Conservation (phyloP, 2,329 filamentous ascomycete genomes). For the Pseudopyrenochaeta lycopersici region DNA sequence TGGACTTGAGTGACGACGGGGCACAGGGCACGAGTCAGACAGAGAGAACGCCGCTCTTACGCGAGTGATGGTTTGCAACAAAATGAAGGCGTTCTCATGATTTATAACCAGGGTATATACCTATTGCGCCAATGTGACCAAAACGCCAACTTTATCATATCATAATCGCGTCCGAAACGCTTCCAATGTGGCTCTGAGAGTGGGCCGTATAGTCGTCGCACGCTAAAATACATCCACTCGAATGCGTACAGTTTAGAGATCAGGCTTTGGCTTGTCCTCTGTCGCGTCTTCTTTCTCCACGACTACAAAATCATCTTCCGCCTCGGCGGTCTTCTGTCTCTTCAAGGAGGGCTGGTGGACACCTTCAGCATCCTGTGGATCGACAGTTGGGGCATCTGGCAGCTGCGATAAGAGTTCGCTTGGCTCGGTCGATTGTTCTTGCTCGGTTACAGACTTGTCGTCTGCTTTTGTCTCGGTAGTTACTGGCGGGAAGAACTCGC, state of each 20-base stretch:
- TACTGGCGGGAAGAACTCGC: slow-evolving; percentile 48
- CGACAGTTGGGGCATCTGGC: slow-evolving; percentile 59
- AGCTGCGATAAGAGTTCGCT: slow-evolving; percentile 53
- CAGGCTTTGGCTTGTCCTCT: slow-evolving; percentile 25
- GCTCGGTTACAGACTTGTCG: slow-evolving; percentile 12
- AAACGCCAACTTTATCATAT: not conserved
- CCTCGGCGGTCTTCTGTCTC: slow-evolving; percentile 54
- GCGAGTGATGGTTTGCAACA: no score
- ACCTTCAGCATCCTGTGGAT: slow-evolving; percentile 55
- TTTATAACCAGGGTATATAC: slow-evolving; percentile 12
- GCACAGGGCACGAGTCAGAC: no score
- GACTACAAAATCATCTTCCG: slow-evolving; percentile 44
- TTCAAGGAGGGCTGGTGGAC: slow-evolving; percentile 52
- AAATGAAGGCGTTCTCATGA: not conserved
- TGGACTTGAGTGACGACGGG: no score
- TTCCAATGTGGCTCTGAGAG: not conserved
- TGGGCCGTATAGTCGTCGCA: not conserved
- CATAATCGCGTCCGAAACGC: not conserved
- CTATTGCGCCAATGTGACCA: not conserved
- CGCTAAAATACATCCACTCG: not conserved
- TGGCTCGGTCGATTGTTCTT: slow-evolving; percentile 40
- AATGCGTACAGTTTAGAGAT: slow-evolving; percentile 1
- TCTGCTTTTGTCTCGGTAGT: slow-evolving; percentile 15
- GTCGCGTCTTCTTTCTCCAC: slow-evolving; percentile 38
- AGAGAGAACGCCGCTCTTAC: no score